phyloP scores from a whole-genome alignment of 331 rosid species.

The Rhamnella rubrinervis region DNA sequence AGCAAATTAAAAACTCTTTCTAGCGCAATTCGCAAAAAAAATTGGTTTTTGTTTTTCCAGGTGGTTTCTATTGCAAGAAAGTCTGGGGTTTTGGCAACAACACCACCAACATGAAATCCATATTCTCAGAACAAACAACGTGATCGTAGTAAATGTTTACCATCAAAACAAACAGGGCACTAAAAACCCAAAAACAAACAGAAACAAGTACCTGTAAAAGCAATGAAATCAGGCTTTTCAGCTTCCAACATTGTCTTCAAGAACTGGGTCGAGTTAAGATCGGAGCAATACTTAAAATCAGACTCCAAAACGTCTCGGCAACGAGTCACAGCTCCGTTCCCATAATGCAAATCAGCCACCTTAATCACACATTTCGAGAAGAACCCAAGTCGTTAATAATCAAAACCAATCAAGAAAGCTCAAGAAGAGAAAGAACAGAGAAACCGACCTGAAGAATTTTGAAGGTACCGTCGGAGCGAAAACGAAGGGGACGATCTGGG shows the following conservation, averaged over 20 bases:
- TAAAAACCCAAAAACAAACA: not conserved
- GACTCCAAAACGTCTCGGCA: conserved; percentile 75
- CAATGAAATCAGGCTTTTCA: conserved; percentile 80
- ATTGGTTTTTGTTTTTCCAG: no score
- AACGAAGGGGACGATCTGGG: conserved; percentile 78
- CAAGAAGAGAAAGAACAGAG: not conserved
- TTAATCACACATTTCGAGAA: not conserved
- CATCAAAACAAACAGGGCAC: not conserved
- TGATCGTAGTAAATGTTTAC: not conserved
- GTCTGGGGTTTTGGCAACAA: not conserved
- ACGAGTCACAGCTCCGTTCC: conserved; percentile 51
- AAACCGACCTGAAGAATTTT: conserved; percentile 75
- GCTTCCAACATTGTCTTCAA: conserved; percentile 52
- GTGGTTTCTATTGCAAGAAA: no score
- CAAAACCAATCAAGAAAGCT: not conserved
- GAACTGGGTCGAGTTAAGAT: conserved; percentile 73
- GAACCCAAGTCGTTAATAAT: not conserved
- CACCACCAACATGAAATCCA: not conserved
- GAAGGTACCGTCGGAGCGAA: conserved; percentile 80
- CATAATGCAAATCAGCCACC: conserved; percentile 97
- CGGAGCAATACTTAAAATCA: conserved; percentile 66
- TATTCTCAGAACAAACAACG: not conserved
- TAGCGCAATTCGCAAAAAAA: no score
- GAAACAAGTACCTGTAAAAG: conserved; percentile 61
- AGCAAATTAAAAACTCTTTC: no score